phyloP scores from a whole-genome alignment of 2,329 filamentous ascomycete species.

The Botrytis fabae region DNA sequence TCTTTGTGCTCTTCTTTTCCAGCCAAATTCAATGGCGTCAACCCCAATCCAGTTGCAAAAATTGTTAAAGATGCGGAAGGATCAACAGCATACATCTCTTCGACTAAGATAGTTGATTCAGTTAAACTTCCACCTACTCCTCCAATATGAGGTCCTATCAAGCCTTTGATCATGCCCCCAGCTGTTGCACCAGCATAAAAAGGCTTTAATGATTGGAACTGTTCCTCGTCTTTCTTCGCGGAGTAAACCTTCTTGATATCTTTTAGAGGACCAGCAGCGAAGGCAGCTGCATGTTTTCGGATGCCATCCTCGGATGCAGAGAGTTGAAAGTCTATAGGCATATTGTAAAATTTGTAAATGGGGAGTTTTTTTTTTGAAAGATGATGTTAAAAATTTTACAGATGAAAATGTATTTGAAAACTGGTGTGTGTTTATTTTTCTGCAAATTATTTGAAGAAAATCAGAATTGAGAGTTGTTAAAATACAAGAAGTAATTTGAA shows the following conservation, averaged over 20 bases:
- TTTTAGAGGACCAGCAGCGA: conserved; percentile 36
- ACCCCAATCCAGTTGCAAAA: conserved; percentile 52
- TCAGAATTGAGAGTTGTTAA: neutral
- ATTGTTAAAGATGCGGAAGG: conserved; percentile 51
- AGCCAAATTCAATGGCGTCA: conserved; percentile 52
- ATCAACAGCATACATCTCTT: conserved; percentile 55
- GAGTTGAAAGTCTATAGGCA: conserved; percentile 40
- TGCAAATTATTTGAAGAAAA: neutral
- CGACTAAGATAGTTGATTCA: conserved; percentile 52
- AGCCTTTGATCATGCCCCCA: conserved; percentile 50
- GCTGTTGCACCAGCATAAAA: conserved; percentile 48
- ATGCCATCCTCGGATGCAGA: conserved; percentile 37
- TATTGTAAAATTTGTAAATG: neutral
- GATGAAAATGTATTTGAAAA: no score
- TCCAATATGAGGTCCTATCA: conserved; percentile 49
- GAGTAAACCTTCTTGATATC: conserved; percentile 36
- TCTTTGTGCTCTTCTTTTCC: conserved; percentile 44
- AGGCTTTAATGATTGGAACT: conserved; percentile 50
- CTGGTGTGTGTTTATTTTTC: neutral
- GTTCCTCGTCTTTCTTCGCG: conserved; percentile 36
- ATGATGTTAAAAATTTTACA: neutral
- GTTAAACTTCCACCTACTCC: conserved; percentile 48
- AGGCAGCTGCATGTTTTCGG: conserved; percentile 36
- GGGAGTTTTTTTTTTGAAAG: no score
- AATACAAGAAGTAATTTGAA: neutral